Evolutionary conservation across 2,329 filamentous ascomycete species (phyloP), one percentile per base, ranked within the genome.

Genomic region (Penicillium palitans): DNA sequence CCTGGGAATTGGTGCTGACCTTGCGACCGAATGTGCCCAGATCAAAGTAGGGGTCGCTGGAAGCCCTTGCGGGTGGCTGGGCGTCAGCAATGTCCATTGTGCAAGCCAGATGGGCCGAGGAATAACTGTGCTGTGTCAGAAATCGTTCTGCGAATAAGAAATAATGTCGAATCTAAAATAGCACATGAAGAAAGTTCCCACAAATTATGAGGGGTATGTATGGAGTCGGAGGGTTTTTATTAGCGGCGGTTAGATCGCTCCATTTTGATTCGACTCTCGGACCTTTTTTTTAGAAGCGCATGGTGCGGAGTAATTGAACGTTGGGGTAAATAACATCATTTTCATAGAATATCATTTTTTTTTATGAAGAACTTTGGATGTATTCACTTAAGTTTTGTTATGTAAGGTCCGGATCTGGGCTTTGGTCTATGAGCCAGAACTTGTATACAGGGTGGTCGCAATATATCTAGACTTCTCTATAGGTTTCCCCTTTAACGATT

Each of bases 11-110:
- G 12, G 71, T 74, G 37, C 53, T 71, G 27, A 73, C 55, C 33
- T 65, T 63, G 46, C 71, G 79, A 61, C 76, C 74, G 39, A 66
- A 68, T 12, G 59, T 62, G 9, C 71, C 71, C 13, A 74, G 52
- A 46, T 72, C 52, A 44, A 69, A 74, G 52, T 74, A 74, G 27
- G 58, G 55, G 37, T 68, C 65, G 52, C 57, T 64, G 2, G 63
- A 58, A 29, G 60, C 46, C 49, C 59, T 62, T 33, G 53, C 37
- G 12, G 47, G 37, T 17, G 41, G 17, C 33, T 48, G 33, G 13
- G 35, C n/a, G 45, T 35, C 33, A 10, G 1, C 24, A 15, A 33
- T 31, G 45, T 24, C 57, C 55, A 61, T 62, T 19, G 35, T 40
- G n/a, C 10, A 33, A 45, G 48, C n/a, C 31, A 35, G 49, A 29